Evolutionary conservation across 371 early-diverging fungal species (phyloP), one percentile per base, ranked within the genome.

Genomic region (Mortierella sp.): DNA sequence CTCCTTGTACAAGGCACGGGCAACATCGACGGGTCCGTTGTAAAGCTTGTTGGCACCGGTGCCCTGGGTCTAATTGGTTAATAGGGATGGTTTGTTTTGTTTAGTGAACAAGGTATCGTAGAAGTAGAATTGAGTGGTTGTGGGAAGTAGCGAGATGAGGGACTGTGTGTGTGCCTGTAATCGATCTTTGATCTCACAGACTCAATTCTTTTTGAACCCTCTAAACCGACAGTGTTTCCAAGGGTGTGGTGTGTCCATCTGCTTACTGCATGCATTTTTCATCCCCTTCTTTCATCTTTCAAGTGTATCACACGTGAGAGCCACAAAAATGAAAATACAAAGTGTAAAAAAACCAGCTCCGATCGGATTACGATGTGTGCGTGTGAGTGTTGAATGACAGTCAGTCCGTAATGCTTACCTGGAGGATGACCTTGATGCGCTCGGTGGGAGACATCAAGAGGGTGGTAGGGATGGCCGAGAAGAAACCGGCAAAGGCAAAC

Each of bases 381-480:
- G 68, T 68, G 68, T 35, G 65, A 14, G 16, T 32, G 65, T 41
- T 6, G 41, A 41, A 6, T 41, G 7, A 41, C 41, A 41, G 41
- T 8, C 2, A 7, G 7, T 21, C 7, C 21, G 32, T 63, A 38
- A 41, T 65, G 16, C 92, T 91, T 43, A 96, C 95, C 88, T 98
- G 99, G 89, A 98, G 92, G 80, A 98, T 88, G 60, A 97, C 97
- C 93, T 99, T 99, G 89, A 99, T 93, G 83, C 99, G 96, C 89
- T 99, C 99, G 89, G 96, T 95, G 75, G 95, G 99, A 71, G 95
- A 94, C 96, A 97, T 97, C 80, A 99, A 90, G 78, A 97, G 88
- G 29, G 99, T 98, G 46, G 98, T 97, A 29, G 98, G 98, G 43
- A 97, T 92, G 72, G 99, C 99, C 11, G 98, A 97, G 92, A 99